Evolutionary conservation across 805 yeast species (phyloP).

Genomic region (Ogataea siamensis): DNA sequence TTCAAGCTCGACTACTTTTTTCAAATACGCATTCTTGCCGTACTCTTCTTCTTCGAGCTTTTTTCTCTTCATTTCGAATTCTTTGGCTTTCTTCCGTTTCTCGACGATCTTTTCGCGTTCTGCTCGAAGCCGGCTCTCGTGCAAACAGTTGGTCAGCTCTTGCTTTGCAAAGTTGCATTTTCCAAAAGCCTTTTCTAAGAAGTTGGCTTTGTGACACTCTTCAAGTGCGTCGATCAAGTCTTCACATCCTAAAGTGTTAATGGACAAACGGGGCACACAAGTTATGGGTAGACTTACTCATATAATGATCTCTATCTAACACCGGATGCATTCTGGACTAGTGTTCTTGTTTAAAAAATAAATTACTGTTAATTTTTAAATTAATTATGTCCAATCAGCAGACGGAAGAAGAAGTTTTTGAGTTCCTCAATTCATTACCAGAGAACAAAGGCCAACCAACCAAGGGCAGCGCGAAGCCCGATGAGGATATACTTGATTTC

Average conservation of each 20-base stretch:
- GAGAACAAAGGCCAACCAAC: constrained; percentile 37
- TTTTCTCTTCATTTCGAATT: constrained; percentile 55
- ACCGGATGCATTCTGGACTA: constrained; percentile 31
- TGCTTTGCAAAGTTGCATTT: constrained; percentile 82
- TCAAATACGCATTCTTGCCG: constrained; percentile 71
- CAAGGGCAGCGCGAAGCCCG: constrained; percentile 36
- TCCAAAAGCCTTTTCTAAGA: constrained; percentile 71
- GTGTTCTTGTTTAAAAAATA: constrained; percentile 6
- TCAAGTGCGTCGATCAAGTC: constrained; percentile 84
- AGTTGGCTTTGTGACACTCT: constrained; percentile 76
- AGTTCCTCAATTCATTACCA: constrained; percentile 77
- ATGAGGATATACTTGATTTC: constrained; percentile 53
- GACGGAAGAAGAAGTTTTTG: constrained; percentile 68
- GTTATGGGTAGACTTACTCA: constrained; percentile 26
- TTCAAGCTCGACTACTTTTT: constrained; percentile 59
- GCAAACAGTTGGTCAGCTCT: constrained; percentile 75
- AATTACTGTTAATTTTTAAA: neutral
- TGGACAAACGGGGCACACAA: too few relatives aligned
- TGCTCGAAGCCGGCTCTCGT: constrained; percentile 65
- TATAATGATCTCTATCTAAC: constrained; percentile 31
- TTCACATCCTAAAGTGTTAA: constrained; percentile 53
- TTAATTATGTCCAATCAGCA: constrained; percentile 22
- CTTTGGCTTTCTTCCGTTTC: constrained; percentile 56
- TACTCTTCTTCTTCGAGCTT: constrained; percentile 70
- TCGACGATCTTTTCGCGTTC: constrained; percentile 54